Evolutionary conservation across 805 yeast species (phyloP), one percentile per base, ranked within the genome.

Genomic region (Candida cerambycidarum): DNA sequence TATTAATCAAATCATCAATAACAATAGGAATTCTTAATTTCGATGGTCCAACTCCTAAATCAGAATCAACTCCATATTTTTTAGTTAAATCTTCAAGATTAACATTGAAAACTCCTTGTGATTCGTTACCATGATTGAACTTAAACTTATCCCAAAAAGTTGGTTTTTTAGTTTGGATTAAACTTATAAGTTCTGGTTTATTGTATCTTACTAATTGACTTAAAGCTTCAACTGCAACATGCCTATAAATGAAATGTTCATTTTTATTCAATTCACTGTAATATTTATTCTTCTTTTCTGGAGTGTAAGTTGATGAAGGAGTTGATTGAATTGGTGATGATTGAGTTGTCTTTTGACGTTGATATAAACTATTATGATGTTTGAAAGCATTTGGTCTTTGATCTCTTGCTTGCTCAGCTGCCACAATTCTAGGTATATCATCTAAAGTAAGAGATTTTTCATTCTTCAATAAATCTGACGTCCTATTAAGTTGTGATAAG

Each of bases 351-450:
- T 44, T 46, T 42, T 58, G 67, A 36, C 63, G 53, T 61, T 65
- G 60, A 54, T 71, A 56, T 57, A 71, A 48, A 46, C 71, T 48
- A 58, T 80, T 80, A 56, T 85, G 90, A 62, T 85, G 95, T 45
- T 85, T 82, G 65, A 85, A 90, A 0, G 97, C 96, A 62, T 89
- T 89, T 2, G 97, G 97, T 44, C 96, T 76, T 56, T 86, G 84
- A 47, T 88, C 96, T 49, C 97, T 73, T 0, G 98, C 96, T 62
- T 92, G 97, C 55, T 93, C 97, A 8, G 96, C 92, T 2, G 97
- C 96, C 6, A 93, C 97, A 57, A 93, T 92, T 51, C 98, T 76
- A 6, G 98, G 96, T 54, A 93, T 93, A 63, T 93, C 99, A 63
- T 93, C 98, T 53, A 93, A 75, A 0, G 97, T 92, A 41, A 93